Evolutionary conservation across 176 grass and related monocot genomes (phyloP).

Genomic region (Musa schizocarpa): DNA sequence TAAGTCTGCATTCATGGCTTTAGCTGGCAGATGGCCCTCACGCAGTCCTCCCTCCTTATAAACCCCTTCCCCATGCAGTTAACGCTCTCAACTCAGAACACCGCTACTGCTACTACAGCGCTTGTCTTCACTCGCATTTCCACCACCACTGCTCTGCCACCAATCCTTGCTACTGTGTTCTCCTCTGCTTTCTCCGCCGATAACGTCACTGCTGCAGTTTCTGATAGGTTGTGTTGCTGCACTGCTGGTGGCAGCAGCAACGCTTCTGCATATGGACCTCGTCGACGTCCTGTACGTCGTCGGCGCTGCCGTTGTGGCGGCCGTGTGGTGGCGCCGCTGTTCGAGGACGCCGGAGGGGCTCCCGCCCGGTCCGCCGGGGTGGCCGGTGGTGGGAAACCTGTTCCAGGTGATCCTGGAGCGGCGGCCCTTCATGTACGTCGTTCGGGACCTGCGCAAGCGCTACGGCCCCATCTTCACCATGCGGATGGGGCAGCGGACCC

Average conservation of each 20-base stretch:
- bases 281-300: constrained; percentile 46
- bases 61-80: neutral
- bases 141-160: neutral
- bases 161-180: too few relatives aligned
- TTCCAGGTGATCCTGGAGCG: constrained; percentile 91
- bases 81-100: neutral
- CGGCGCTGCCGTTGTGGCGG: constrained; percentile 27
- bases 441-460: constrained; percentile 55
- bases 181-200: too few relatives aligned
- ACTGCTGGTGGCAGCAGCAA: too few relatives aligned
- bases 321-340: constrained; percentile 71
- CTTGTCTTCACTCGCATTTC: too few relatives aligned
- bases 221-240: too few relatives aligned
- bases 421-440: constrained; percentile 89
- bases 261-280: constrained; percentile 27
- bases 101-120: too few relatives aligned
- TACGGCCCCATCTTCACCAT: constrained; percentile 99
- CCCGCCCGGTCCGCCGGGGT: constrained; percentile 67
- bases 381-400: constrained; percentile 96
- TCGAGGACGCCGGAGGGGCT: constrained; percentile 46
- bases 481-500: constrained; percentile 88
- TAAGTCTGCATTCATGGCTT: neutral
- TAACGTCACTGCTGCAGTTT: neutral
- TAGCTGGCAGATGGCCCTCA: neutral
- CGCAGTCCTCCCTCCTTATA: too few relatives aligned